Base-by-base conservation (phyloP, 2,329 filamentous ascomycete genomes). In the Diatrype stigma region DNA sequence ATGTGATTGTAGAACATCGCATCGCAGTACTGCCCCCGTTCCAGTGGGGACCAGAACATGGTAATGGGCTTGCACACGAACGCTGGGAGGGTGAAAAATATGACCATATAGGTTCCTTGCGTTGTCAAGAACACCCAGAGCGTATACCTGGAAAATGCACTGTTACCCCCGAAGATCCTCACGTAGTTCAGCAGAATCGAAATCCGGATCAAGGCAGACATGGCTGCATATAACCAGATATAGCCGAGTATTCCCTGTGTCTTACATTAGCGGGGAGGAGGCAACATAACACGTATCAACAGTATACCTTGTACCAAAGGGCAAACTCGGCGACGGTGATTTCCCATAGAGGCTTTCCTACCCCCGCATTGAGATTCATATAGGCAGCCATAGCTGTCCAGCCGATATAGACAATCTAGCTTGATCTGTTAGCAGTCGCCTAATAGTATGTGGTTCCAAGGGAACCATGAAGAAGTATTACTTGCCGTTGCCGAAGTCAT, bases 271-370 rank as follows among this genome's bases (percentile, higher is more conserved):
- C 6, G 26, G 6, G 10, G 10, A 30, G 26, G 26, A 30, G n/a
- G n/a, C 26, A 30, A 30, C 10, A 30, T 10, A 30, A 30, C 26
- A 30, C 26, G 5, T 30, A 6, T 10, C 5, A 6, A 6, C 10
- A 28, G 50, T 21, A 14, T 50, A 48, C 52, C 37, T 47, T 47
- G 46, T 56, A 61, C 58, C 60, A 64, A 23, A 58, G 42, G 6
- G 51, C 46, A 40, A 52, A 64, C 35, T 64, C 60, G 2, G 21
- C 42, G 1, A 61, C 3, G 3, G 60, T 63, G 44, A 64, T 58
- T 32, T 64, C 61, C 49, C 54, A 58, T 2, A 63, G 52, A 1
- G 60, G 61, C 48, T 64, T 64, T 19, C 56, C 60, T 11, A 60
- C 53, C 3, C 60, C 60, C n/a, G 56, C 55, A 40, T 56, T 47